Evolutionary conservation across 2,329 filamentous ascomycete genomes (phyloP).

Genomic region (Fusarium xyrophilum): DNA sequence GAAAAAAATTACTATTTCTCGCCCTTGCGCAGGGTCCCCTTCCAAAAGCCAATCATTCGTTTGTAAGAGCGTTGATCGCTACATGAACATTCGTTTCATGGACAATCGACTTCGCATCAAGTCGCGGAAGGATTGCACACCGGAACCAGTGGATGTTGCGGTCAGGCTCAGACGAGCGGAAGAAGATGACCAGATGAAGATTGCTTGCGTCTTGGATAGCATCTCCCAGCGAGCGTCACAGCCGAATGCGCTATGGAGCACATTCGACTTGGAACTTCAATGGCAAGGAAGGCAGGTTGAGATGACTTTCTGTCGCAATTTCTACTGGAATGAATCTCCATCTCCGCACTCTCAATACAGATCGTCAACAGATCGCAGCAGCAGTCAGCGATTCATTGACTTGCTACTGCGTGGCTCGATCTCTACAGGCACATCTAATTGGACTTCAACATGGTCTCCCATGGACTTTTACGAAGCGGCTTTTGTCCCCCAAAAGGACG

Average conservation of each 20-base stretch:
- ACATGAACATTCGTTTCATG: slow-evolving; percentile 27
- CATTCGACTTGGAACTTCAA: slow-evolving; percentile 44
- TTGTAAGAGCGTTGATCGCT: slow-evolving; percentile 32
- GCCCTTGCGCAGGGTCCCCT: slow-evolving; percentile 30
- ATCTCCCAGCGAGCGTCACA: slow-evolving; percentile 21
- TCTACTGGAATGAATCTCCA: slow-evolving; percentile 54
- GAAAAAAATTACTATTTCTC: slow-evolving; percentile 39
- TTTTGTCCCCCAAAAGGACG: slow-evolving; percentile 61
- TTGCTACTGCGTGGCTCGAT: slow-evolving; percentile 42
- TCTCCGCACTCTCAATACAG: slow-evolving; percentile 45
- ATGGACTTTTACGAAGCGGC: slow-evolving; percentile 74
- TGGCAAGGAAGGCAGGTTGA: slow-evolving; percentile 36
- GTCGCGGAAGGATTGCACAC: slow-evolving; percentile 16
- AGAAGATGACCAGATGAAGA: slow-evolving; percentile 19
- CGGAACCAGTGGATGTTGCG: slow-evolving; percentile 2
- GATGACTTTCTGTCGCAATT: slow-evolving; percentile 45
- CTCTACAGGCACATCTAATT: not conserved
- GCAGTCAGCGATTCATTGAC: slow-evolving; percentile 49
- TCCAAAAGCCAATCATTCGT: slow-evolving; percentile 4
- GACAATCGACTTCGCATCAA: slow-evolving; percentile 24
- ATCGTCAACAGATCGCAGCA: slow-evolving; percentile 39
- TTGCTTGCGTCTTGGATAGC: not conserved
- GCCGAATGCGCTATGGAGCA: slow-evolving; percentile 48
- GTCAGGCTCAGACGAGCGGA: slow-evolving; percentile 40
- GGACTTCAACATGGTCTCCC: slow-evolving; percentile 49